phyloP scores from a whole-genome alignment of 495 filamentous ascomycete genomes.

The Hypomontagnella submonticulosa region DNA sequence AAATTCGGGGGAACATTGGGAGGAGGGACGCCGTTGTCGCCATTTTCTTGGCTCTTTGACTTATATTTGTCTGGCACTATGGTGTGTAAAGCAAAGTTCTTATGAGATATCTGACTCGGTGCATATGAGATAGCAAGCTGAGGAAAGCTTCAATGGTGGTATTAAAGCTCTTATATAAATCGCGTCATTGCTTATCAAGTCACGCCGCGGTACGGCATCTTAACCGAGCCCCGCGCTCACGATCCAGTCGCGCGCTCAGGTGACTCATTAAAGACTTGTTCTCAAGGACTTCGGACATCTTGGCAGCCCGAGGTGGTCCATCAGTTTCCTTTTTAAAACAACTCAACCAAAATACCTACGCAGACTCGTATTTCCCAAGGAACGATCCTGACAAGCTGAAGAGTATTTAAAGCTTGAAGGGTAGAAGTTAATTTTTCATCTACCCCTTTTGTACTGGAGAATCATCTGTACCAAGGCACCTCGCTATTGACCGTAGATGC shows the following conservation, averaged over 20 bases:
- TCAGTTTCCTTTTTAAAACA: not conserved
- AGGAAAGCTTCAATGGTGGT: not conserved
- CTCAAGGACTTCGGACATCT: slow-evolving; percentile 34
- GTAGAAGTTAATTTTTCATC: too few relatives aligned
- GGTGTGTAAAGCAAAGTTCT: not conserved
- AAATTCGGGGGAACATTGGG: slow-evolving; percentile 34
- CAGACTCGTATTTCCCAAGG: too few relatives aligned
- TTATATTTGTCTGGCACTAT: not conserved
- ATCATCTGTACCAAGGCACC: too few relatives aligned
- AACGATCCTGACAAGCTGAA: too few relatives aligned
- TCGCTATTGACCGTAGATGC: too few relatives aligned
- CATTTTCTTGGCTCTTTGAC: slow-evolving; percentile 11
- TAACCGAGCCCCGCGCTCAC: slow-evolving; percentile 31
- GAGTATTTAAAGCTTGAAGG: too few relatives aligned
- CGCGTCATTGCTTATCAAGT: not conserved
- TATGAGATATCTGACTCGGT: not conserved
- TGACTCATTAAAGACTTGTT: slow-evolving; percentile 23
- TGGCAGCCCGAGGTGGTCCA: slow-evolving; percentile 28
- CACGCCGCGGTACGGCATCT: slow-evolving; percentile 15
- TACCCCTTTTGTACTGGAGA: too few relatives aligned
- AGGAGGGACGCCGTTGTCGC: slow-evolving; percentile 40
- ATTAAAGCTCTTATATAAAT: slow-evolving; percentile 13
- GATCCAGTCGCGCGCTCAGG: slow-evolving; percentile 35
- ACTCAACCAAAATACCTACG: too few relatives aligned
- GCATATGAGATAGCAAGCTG: not conserved